These are phyloP conservation scores for Arthonia radiata DNA, from an alignment of 495 filamentous ascomycete species.

Conservation along the genomic window DNA sequence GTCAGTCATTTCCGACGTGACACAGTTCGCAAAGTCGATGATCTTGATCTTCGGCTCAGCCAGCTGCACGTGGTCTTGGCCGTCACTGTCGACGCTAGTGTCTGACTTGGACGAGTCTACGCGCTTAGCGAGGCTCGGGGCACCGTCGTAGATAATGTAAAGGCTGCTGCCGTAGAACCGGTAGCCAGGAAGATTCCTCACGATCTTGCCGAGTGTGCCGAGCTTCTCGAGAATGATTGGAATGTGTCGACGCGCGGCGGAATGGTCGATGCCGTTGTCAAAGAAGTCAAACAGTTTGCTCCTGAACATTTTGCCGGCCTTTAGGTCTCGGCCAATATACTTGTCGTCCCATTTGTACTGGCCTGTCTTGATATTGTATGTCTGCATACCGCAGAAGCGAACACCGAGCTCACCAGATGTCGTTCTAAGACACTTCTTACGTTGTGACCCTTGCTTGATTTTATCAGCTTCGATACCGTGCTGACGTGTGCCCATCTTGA, in stretches of 20 bases:
- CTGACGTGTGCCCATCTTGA: slow-evolving; percentile 98
- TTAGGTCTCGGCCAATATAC: slow-evolving; percentile 79
- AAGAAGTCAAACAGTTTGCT: slow-evolving; percentile 71
- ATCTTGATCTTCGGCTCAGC: slow-evolving; percentile 45
- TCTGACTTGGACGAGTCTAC: slow-evolving; percentile 9
- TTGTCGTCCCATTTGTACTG: slow-evolving; percentile 84
- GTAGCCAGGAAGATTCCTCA: slow-evolving; percentile 54
- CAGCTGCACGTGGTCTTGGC: slow-evolving; percentile 17
- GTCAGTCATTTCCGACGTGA: slow-evolving; percentile 56
- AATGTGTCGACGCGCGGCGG: slow-evolving; percentile 58
- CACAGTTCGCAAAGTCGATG: slow-evolving; percentile 94
- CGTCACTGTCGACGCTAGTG: slow-evolving; percentile 22
- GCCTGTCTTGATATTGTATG: slow-evolving; percentile 70
- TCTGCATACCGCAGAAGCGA: slow-evolving; percentile 82
- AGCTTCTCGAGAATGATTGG: slow-evolving; percentile 70
- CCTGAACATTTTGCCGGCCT: slow-evolving; percentile 76
- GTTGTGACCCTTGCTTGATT: slow-evolving; percentile 81
- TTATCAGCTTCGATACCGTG: slow-evolving; percentile 85
- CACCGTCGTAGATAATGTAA: slow-evolving; percentile 82
- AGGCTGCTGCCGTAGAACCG: slow-evolving; percentile 91
- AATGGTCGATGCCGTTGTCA: slow-evolving; percentile 64
- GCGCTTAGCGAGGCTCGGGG: slow-evolving; percentile 12
- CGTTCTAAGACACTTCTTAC: slow-evolving; percentile 73
- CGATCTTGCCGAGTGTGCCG: slow-evolving; percentile 54
- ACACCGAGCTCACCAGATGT: slow-evolving; percentile 84